Base-by-base conservation (phyloP, 768 basidiomycete genomes). In the Psilocybe tampanensis region DNA sequence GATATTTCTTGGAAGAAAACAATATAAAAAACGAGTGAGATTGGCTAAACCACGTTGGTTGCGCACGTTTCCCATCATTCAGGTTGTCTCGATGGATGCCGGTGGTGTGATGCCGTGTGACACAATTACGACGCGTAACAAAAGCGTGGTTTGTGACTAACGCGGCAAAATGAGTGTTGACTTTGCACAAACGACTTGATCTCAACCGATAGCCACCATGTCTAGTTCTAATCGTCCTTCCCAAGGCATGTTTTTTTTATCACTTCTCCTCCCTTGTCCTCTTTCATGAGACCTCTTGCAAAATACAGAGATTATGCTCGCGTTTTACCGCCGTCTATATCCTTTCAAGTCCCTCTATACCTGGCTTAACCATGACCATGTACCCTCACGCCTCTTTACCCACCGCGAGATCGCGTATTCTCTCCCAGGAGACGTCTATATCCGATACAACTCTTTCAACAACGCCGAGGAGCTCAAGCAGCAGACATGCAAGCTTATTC, bases 341-440 rank as follows among this genome's bases (percentile, higher is more conserved):
- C 97, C 97, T 2, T 98, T 93, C 83, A 91, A 94, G 69, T 89
- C 93, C 0, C 83, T 98, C 61, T 98, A 89, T 74, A 81, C 83
- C 57, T 99, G 97, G 97, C 80, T 99, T 21, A 98, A 98, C 69
- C 96, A 98, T 61, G 90, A 89, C 60, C 89, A 92, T 59, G 76
- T 80, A 54, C 84, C 95, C 1, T 82, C 87, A 12, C 86, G 84
- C 58, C 84, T 92, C 47, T 98, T 93, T 70, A 94, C 92, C 2
- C 87, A 98, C 67, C 89, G 97, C 68, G 97, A 99, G 71, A 96
- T 98, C 69, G 88, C 97, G 19, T 95, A 96, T 72, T 98, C 95
- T 2, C 84, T 98, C 19, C 82, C 82, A 29, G 90, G 89, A 44
- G 96, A 98, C 62, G 86, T 92, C 12, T 98, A 98, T 72, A 77